Base-by-base conservation (phyloP, 345 rosid species). In the Clausena lansium region DNA sequence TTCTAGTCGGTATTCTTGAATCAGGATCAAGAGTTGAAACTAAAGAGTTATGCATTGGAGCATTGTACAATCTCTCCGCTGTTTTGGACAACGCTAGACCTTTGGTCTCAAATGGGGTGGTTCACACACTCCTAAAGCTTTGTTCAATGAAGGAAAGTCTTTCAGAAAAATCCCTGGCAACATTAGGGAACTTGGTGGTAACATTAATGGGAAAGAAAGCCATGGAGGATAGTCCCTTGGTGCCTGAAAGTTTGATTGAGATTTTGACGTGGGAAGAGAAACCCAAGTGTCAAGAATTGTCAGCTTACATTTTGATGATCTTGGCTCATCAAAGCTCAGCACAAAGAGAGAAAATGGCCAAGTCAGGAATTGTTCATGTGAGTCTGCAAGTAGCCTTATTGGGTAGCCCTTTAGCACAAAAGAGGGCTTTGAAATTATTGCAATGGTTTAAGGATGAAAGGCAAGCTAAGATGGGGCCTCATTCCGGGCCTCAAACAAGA, bases 401-500 rank as follows among this genome's bases (percentile, higher is more conserved):
- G 41, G 98, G 99, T 28, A 92, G 84, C 73, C 79, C 91, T 65
- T 67, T 96, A 19, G 95, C 95, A 59, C 99, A 96, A 41, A 96
- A 87, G 89, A 89, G 99, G 76, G 97, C 97, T 4, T 13, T 89
- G 68, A 96, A 93, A 68, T 75, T 96, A 68, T 77, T 96, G 69
- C 97, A 96, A 20, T 94, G 99, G 99, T 96, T 96, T 64, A 94
- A 92, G 80, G 97, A 94, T 24, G 99, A 89, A 82, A 88, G 98
- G 81, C 91, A 89, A 77, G 76, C 81, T 19, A 88, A 85, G 81
- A 87, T 96, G 85, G 97, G 97, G n/a, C 98, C 93, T 7, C 99
- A 96, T 82, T 96, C 99, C 0, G 99, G 99, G 41, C 98, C 99
- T 1, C 99, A 92, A 75, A 77, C 91, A 11, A 85, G 91, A 39